These are phyloP conservation scores for Xylariaceae sp. DNA, from an alignment of 2,329 filamentous ascomycete species.

Conservation along the genomic window DNA sequence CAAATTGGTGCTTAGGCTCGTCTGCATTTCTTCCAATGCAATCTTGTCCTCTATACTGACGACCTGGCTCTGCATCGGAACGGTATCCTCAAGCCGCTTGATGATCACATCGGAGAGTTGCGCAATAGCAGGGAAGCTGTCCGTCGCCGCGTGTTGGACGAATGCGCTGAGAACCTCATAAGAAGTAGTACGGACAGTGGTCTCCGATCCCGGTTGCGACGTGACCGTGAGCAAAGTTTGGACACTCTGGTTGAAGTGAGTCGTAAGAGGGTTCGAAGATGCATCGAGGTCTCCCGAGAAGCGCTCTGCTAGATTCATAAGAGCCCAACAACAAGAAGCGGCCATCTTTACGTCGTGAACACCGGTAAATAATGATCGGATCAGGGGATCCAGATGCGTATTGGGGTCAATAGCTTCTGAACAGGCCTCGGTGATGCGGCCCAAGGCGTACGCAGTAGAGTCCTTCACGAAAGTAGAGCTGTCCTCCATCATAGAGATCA, in stretches of 20 bases:
- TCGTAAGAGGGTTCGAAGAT: conserved; percentile 77
- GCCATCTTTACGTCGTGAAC: conserved; percentile 95
- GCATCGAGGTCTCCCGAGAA: conserved; percentile 87
- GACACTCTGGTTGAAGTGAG: conserved; percentile 92
- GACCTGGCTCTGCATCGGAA: conserved; percentile 87
- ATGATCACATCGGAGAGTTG: conserved; percentile 85
- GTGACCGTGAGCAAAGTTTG: conserved; percentile 84
- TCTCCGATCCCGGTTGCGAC: conserved; percentile 79
- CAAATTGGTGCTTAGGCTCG: conserved; percentile 87
- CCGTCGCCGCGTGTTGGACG: conserved; percentile 84
- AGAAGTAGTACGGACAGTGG: conserved; percentile 87
- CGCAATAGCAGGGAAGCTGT: conserved; percentile 80
- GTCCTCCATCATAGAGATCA: conserved; percentile 93
- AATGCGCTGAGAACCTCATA: conserved; percentile 98
- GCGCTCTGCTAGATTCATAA: conserved; percentile 97
- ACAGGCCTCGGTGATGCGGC: conserved; percentile 92
- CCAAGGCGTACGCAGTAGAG: conserved; percentile 92
- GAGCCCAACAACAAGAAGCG: conserved; percentile 95
- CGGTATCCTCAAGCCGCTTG: conserved; percentile 85
- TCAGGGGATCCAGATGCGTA: conserved; percentile 80
- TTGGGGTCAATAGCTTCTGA: conserved; percentile 87
- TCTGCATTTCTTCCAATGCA: conserved; percentile 96
- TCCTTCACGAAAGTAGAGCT: conserved; percentile 88
- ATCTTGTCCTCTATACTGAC: conserved; percentile 97
- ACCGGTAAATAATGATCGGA: conserved; percentile 86